Evolutionary conservation across 1,139 yeast species (phyloP), one percentile per base, ranked within the genome.

Genomic region (Nakaseomyces uthaithaninus): DNA sequence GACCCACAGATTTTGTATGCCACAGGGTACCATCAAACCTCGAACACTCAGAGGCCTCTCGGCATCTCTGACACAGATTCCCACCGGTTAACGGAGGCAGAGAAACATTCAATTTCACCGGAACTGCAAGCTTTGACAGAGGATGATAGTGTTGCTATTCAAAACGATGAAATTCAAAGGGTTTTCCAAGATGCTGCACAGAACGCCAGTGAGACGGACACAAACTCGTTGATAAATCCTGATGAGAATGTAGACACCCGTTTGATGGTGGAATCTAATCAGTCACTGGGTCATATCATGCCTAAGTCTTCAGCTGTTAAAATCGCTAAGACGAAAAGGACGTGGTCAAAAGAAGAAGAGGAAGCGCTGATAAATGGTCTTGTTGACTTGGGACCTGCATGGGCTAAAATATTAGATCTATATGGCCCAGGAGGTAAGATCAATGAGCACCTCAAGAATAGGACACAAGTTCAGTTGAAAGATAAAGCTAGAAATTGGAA

Each of bases 401-500:
- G 98, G 98, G 72, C 94, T 1, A 82, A 83, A 42, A 91, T 91
- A 41, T 63, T 87, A 37, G 95, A 85, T 53, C 66, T 82, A 19
- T 84, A 83, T 59, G 98, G 98, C 0, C 82, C 94, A 7, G 97
- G 96, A 7, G 98, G 98, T 3, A 74, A 80, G 36, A 72, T 83
- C 19, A 78, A 81, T 20, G 96, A 91, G 59, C 77, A 80, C 1
- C 69, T 91, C 50, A 89, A 85, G 59, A 84, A 86, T 55, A 70
- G 97, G 55, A 80, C 82, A 10, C 94, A 87, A 57, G 87, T 89
- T 10, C 97, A 89, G 59, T 69, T 91, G 44, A 91, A 91, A 59
- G 98, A 91, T 59, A 91, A 91, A 57, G 97, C 97, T 0, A 72
- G 97, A 49, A 91, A 91, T 57, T 82, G 95, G 85, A 91, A 89